Conservation (phyloP, 257 asterid genomes). For the Penstemon eatonii region DNA sequence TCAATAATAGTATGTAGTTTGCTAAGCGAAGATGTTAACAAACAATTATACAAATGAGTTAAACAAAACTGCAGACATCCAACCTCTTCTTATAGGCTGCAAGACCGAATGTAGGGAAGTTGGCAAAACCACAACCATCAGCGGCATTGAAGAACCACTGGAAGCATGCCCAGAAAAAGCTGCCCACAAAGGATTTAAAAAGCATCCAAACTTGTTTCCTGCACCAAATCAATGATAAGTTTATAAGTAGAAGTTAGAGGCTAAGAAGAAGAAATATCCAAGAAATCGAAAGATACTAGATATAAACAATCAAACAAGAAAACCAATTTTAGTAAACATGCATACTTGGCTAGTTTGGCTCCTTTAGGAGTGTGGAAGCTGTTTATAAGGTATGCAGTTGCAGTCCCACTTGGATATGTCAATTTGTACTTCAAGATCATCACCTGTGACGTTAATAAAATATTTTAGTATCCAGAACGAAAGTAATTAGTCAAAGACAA, state of each 20-base stretch:
- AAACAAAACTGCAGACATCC: neutral
- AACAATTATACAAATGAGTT: neutral
- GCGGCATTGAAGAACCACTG: conserved; percentile 68
- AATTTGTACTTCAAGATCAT: conserved; percentile 78
- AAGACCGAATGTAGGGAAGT: conserved; percentile 79
- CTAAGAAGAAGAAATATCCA: no score
- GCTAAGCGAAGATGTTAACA: neutral
- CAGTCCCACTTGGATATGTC: conserved; percentile 91
- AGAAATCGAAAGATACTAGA: neutral
- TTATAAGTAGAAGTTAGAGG: neutral
- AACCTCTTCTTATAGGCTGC: conserved; percentile 50
- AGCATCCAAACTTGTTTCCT: conserved; percentile 64
- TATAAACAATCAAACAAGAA: neutral
- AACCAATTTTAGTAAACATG: neutral
- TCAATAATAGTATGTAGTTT: no score
- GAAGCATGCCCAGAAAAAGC: conserved; percentile 59
- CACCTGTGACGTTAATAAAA: conserved; percentile 36
- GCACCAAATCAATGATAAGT: neutral
- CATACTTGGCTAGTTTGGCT: conserved; percentile 69
- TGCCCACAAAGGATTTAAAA: conserved; percentile 56
- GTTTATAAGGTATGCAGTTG: conserved; percentile 80
- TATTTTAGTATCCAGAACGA: neutral
- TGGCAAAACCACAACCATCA: conserved; percentile 70
- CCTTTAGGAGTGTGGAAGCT: conserved; percentile 87
- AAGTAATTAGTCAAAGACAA: neutral